Conservation (phyloP, 2,329 filamentous ascomycete species). For the Cercospora sp. region DNA sequence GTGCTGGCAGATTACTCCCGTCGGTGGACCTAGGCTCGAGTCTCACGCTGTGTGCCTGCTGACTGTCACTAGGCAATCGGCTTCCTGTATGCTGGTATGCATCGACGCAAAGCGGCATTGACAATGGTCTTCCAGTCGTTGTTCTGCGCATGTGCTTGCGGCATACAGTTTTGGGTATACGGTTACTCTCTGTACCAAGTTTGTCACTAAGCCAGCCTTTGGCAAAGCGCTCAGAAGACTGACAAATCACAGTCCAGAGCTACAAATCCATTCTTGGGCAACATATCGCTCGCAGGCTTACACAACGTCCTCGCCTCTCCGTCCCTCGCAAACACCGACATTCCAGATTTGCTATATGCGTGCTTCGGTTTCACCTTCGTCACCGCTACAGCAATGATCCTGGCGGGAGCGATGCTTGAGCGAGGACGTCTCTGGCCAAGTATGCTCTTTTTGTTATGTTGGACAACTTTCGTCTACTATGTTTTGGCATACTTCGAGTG, state of each 20-base stretch:
- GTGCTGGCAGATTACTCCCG: conserved; percentile 65
- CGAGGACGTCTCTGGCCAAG: conserved; percentile 64
- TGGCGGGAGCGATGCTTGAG: conserved; percentile 64
- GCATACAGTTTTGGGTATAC: conserved; percentile 3
- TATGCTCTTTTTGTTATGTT: conserved; percentile 64
- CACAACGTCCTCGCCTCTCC: conserved; percentile 62
- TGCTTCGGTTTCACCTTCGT: conserved; percentile 56
- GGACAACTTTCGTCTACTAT: conserved; percentile 66
- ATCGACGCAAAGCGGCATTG: conserved; percentile 62
- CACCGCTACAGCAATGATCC: conserved; percentile 62
- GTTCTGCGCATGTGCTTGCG: conserved; percentile 51
- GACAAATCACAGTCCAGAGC: conserved; percentile 47
- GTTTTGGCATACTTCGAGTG: conserved; percentile 66
- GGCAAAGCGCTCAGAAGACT: too few relatives aligned
- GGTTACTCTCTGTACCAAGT: conserved; percentile 5
- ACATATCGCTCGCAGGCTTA: conserved; percentile 62
- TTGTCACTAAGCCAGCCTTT: too few relatives aligned
- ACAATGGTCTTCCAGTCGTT: conserved; percentile 66
- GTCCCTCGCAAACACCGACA: conserved; percentile 42
- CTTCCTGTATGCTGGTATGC: conserved; percentile 64
- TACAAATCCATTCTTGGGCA: conserved; percentile 59
- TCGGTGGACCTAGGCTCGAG: not conserved
- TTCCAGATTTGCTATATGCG: conserved; percentile 67
- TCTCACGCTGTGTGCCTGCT: not conserved
- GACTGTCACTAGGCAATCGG: conserved; percentile 53